These are phyloP conservation scores for Aspergillus sp. DNA, from an alignment of 2,329 filamentous ascomycete species.

Conservation along the genomic window DNA sequence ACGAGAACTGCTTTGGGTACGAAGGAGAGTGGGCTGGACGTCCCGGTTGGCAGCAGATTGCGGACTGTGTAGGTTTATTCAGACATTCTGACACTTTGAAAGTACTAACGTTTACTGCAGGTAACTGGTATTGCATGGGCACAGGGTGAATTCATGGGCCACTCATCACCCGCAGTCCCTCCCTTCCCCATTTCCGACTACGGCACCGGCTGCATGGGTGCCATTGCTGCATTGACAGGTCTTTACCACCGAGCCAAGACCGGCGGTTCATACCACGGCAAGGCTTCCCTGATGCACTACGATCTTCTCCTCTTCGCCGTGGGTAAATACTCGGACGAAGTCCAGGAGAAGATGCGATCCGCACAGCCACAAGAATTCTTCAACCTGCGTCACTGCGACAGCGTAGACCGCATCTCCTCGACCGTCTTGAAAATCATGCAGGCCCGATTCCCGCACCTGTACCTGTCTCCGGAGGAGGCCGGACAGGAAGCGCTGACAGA, in stretches of 20 bases:
- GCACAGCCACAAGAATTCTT: conserved; percentile 52
- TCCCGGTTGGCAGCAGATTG: conserved; percentile 69
- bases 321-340: conserved; percentile 51
- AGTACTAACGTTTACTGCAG: conserved; percentile 12
- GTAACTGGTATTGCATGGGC: conserved; percentile 39
- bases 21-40: conserved; percentile 59
- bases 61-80: conserved; percentile 53
- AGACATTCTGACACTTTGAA: too few relatives aligned
- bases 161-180: conserved; percentile 35
- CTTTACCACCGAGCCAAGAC: conserved; percentile 58
- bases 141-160: conserved; percentile 39
- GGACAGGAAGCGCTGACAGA: conserved; percentile 43
- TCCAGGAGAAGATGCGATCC: conserved; percentile 50
- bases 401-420: conserved; percentile 61
- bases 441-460: conserved; percentile 50
- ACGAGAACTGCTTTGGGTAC: conserved; percentile 68
- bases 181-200: conserved; percentile 57
- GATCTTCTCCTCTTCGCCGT: conserved; percentile 61
- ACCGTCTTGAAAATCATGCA: conserved; percentile 55
- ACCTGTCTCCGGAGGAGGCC: conserved; percentile 27
- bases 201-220: conserved; percentile 67
- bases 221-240: conserved; percentile 61
- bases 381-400: conserved; percentile 55
- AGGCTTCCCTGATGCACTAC: conserved; percentile 62
- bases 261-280: conserved; percentile 64